These are phyloP conservation scores for Avena sativa DNA, from an alignment of 176 grass and related monocot species.

Conservation along the genomic window DNA sequence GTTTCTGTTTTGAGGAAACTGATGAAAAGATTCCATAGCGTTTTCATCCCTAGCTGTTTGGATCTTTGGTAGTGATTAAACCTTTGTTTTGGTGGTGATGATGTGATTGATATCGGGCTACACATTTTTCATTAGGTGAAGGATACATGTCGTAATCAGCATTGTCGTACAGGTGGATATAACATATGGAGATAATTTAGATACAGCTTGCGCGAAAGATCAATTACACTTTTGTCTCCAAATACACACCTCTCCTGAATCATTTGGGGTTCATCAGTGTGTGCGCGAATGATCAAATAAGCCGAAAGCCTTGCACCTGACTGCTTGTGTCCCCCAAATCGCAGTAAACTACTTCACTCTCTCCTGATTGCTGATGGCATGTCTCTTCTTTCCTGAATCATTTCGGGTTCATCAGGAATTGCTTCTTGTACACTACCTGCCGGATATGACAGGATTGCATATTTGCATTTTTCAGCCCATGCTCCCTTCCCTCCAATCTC, in stretches of 20 bases:
- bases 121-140: background rate
- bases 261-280: background rate
- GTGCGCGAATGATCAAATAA: too few species aligned
- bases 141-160: background rate
- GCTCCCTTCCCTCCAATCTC: background rate
- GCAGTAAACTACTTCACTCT: background rate
- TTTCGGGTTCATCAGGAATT: background rate
- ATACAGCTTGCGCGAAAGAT: background rate
- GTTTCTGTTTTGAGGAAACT: too few species aligned
- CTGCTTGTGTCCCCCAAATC: background rate
- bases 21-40: too few species aligned
- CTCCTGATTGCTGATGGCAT: background rate
- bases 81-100: background rate
- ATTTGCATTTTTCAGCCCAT: background rate
- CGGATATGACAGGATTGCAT: slow-evolving; percentile 8
- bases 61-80: background rate
- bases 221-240: background rate
- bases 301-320: too few species aligned
- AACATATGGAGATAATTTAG: too few species aligned
- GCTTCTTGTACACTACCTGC: background rate
- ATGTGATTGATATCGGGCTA: background rate
- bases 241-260: background rate
- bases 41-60: too few species aligned
- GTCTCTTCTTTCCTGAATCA: slow-evolving; percentile 1
- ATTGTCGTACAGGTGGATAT: too few species aligned